phyloP scores from a whole-genome alignment of 352 stramenopile species.

The Peronospora farinosa region DNA sequence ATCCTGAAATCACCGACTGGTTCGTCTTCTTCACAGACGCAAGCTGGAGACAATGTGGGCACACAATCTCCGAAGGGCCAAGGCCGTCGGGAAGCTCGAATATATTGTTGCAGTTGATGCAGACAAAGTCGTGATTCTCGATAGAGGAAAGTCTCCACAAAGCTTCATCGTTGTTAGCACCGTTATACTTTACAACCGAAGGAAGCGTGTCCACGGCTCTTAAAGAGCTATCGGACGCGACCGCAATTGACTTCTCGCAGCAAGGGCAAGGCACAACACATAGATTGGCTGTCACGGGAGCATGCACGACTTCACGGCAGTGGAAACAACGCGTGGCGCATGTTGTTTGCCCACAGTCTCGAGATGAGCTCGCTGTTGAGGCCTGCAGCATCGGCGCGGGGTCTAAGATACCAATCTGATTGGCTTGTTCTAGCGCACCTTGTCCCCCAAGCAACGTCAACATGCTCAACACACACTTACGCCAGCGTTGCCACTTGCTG shows the following conservation, averaged over 20 bases:
- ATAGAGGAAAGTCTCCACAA: constrained; percentile 1
- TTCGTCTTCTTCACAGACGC: constrained; percentile 41
- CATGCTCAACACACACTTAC: constrained; percentile 29
- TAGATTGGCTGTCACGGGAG: constrained; percentile 27
- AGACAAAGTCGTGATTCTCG: constrained; percentile 33
- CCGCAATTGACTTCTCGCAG: constrained; percentile 39
- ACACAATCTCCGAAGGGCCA: constrained; percentile 47
- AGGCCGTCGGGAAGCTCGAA: constrained; percentile 44
- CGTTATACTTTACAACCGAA: constrained; percentile 25
- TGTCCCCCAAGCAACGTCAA: constrained; percentile 51
- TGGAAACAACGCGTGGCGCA: constrained; percentile 48
- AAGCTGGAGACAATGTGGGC: constrained; percentile 58
- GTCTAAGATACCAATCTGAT: constrained; percentile 5
- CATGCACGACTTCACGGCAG: constrained; percentile 47
- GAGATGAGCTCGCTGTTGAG: constrained; percentile 10
- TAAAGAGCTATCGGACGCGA: constrained; percentile 26
- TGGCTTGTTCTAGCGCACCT: constrained; percentile 27
- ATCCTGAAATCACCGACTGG: constrained; percentile 21
- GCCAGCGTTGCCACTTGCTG: constrained; percentile 37
- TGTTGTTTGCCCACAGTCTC: constrained; percentile 17
- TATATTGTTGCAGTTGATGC: constrained; percentile 51
- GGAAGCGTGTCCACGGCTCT: constrained; percentile 24
- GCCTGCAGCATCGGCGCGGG: constrained; percentile 16
- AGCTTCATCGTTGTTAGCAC: constrained; percentile 5
- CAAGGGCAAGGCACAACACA: constrained; percentile 35